Percentiles rank a stretch among this genome's conserved stretches.
These are phyloP conservation scores for Anisodus tanguticus DNA, from an alignment of 257 asterid genomes.

Conservation along the genomic window DNA sequence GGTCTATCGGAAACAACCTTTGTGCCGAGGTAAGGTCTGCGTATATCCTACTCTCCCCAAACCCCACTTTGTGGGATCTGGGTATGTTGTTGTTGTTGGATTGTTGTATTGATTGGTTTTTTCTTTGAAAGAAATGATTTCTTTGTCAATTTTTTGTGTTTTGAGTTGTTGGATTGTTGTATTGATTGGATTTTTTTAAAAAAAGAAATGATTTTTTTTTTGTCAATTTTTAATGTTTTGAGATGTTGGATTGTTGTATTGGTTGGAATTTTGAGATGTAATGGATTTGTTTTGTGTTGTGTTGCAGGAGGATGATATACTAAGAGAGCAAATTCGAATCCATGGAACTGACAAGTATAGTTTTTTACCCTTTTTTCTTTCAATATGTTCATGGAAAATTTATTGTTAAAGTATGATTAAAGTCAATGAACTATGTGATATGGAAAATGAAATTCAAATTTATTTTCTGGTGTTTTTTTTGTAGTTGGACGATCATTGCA, in stretches of 20 bases:
- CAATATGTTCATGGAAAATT: background rate
- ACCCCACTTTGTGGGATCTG: too few species aligned
- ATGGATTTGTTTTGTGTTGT: slow-evolving; percentile 37
- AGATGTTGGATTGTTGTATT: slow-evolving; percentile 22
- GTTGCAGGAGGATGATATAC: slow-evolving; percentile 93
- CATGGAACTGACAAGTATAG: slow-evolving; percentile 91
- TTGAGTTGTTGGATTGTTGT: slow-evolving; percentile 25
- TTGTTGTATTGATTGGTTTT: background rate
- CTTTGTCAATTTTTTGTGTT: background rate
- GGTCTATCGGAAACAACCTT: too few species aligned
- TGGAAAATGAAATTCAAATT: slow-evolving; percentile 37
- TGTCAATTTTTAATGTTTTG: slow-evolving; percentile 9
- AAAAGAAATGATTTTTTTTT: background rate
- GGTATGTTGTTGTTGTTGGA: background rate
- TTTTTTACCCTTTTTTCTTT: slow-evolving; percentile 35
- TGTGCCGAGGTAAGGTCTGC: too few species aligned
- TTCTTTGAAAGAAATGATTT: background rate
- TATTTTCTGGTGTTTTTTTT: slow-evolving; percentile 28
- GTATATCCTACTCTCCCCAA: too few species aligned
- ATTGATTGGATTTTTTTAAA: slow-evolving; percentile 17
- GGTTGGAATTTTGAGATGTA: slow-evolving; percentile 10
- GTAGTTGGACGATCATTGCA: slow-evolving; percentile 93
- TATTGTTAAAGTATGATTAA: slow-evolving; percentile 18
- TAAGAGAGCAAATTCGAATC: slow-evolving; percentile 85
- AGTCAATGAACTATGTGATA: slow-evolving; percentile 15